A percentile compares a stretch with the other conserved stretches of the same genome.
Conservation (phyloP, 495 filamentous ascomycete species). For the Aspergillus avenaceus region DNA sequence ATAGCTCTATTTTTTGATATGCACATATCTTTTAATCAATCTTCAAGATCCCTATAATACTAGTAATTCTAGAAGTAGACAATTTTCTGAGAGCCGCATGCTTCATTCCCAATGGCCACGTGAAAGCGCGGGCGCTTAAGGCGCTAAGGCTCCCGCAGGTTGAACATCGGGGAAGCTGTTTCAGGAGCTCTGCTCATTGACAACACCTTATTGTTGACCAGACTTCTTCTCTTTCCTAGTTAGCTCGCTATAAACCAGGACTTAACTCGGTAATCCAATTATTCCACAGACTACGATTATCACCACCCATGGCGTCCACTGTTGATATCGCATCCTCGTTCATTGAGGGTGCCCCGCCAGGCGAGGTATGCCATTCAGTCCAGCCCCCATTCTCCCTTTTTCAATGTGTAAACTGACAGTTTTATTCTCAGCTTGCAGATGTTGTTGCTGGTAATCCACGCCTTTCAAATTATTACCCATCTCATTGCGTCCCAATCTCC, state of each 20-base stretch:
- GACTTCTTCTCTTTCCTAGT: neutral
- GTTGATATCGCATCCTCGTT: constrained; percentile 76
- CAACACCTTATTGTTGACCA: neutral
- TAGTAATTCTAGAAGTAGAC: neutral
- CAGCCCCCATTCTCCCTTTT: neutral
- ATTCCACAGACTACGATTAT: no score
- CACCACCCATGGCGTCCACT: constrained; percentile 34
- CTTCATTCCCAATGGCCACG: neutral
- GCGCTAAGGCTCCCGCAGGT: constrained; percentile 16
- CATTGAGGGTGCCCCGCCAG: constrained; percentile 90
- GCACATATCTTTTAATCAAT: neutral
- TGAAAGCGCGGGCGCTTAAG: constrained; percentile 18
- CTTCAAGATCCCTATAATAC: neutral
- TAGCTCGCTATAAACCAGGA: no score
- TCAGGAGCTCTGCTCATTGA: constrained; percentile 3
- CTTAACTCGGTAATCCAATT: no score
- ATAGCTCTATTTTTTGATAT: neutral
- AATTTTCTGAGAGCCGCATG: neutral
- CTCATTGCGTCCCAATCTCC: neutral
- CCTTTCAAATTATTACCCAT: neutral
- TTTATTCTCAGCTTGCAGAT: constrained; percentile 67
- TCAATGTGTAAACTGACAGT: neutral
- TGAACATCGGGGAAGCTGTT: constrained; percentile 18
- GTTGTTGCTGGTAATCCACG: constrained; percentile 73
- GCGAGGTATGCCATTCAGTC: constrained; percentile 70